Base-by-base conservation (phyloP, 2,329 filamentous ascomycete genomes). In the Geoglossum cookeanum region DNA sequence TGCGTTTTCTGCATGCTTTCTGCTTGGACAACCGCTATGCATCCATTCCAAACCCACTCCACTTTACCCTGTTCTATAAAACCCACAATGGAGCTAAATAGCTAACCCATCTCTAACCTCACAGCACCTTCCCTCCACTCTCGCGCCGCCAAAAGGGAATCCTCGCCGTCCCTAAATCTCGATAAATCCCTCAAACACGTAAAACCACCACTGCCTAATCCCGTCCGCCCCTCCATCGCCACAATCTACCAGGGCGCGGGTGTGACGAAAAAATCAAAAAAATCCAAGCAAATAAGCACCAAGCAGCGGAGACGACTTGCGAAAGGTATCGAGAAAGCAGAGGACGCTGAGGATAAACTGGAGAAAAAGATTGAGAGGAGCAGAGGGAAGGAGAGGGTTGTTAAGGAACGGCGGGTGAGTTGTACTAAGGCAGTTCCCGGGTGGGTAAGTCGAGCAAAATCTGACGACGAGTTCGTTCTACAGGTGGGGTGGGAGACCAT, bases 131-230 rank as follows among this genome's bases (percentile, higher is more conserved):
- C 84, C 3, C 69, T 80, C 58, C 84, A 83, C 72, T 90, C 86
- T 56, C 83, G 86, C 62, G 84, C 84, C 59, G 84, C 84, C 45
- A 79, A 85, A 65, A 81, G 86, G 61, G 85, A 81, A 52, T 79
- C 80, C 15, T 85, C 83, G 3, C 83, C 84, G 30, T 75, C 80
- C 64, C 81, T 87, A 68, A 72, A 85, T 69, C 78, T 79, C 48
- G 83, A 87, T 74, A 85, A 85, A 70, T 84, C 82, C 5, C 74
- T 86, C 27, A 84, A 65, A 58, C 65, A 70, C 48, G 64, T 67
- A 62, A 71, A 75, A 59, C 72, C 75, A 9, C 78, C 80, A 22
- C 70, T 75, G 49, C 70, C 74, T 6, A 67, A 70, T 58, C 71
- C 76, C 60, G 67, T 72, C 59, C 78, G 81, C 3, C 79, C 81